Base-by-base conservation (phyloP, 106 monocot species). In the Apostasia shenzhenica region DNA sequence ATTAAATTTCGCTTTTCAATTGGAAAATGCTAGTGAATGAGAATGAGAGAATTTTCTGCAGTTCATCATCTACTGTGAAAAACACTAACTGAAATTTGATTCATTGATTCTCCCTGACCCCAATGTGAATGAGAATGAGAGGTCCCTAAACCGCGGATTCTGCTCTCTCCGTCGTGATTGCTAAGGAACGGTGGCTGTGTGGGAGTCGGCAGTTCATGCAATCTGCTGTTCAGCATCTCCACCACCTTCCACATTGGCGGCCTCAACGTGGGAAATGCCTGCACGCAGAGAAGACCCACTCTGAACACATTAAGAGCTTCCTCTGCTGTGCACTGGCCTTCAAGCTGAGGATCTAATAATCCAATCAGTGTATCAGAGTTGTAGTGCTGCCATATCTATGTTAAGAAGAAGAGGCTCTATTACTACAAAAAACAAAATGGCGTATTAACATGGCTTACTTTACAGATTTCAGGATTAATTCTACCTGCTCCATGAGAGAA, bases 241-340 rank as follows among this genome's bases (percentile, higher is more conserved):
- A 83, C 83, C 45, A 87, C 82, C 68, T 83, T 77, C 80, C 82
- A 87, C 83, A 87, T 87, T 10, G 82, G 70, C 0, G 83, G 83
- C 59, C 86, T 41, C 5, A 83, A 68, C 41, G 41, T 77, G 2
- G 86, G 77, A 14, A 80, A 82, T 26, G 26, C 26, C 26, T 26
- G 26, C 26, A 26, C 26, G 26, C 26, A 26, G 26, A 26, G 26
- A 26, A 26, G 26, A 26, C 26, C 26, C 0, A 26, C 26, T 26
- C 26, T 26, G 26, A 87, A 67, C 13, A 77, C 73, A 45, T 50
- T 73, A 1, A 70, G 51, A 59, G 77, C 80, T 67, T 80, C 57
- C 14, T 82, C 77, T 7, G 65, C 80, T 0, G 65, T 13, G 77
- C 74, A 83, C 10, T 73, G 48, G 2, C 68, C 74, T 70, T 50